Base-by-base conservation (phyloP, 1,284 basidiomycete species). In the Sporisorium graminicola region DNA sequence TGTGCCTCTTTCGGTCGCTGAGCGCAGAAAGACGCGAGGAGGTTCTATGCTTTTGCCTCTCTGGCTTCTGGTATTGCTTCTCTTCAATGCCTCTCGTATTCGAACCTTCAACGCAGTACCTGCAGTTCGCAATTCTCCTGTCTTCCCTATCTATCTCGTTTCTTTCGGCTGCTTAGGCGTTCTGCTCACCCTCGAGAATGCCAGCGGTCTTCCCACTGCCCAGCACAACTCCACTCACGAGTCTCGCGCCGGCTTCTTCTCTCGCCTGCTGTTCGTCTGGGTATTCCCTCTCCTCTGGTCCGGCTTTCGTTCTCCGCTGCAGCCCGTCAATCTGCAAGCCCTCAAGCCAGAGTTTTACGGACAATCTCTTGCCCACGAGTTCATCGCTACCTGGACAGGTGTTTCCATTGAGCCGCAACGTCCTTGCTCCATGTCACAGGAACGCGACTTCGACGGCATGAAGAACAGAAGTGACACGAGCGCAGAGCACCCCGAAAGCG, bases 211-310 rank as follows among this genome's bases (percentile, higher is more conserved):
- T 20, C 37, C 43, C 9, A 27, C 46, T 16, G 24, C 33, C 53
- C 42, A 61, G 10, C 31, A 51, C 53, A 27, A 59, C 26, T 60
- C 58, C n/a, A 78, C 65, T 14, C 47, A 55, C 26, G 74, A 79
- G 47, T 54, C 59, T 29, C 51, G 73, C 13, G 77, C n/a, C n/a
- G n/a, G n/a, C n/a, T n/a, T n/a, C n/a, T n/a, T n/a, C n/a, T n/a
- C n/a, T n/a, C n/a, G n/a, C 7, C 58, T 79, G n/a, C 29, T 67
- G 50, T 79, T 79, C 50, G 31, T 61, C 20, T 79, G 77, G 77
- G 69, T 77, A 5, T 18, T 64, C 29, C 68, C 74, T 18, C 46
- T 75, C 22, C 57, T 79, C 26, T 77, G 56, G 52, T 47, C n/a
- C 7, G 77, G 77, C 40, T 66, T 35, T 53, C 65, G 66, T 12